Conservation (phyloP, 768 basidiomycete species). For the Lanmaoa pseudosensibilis region DNA sequence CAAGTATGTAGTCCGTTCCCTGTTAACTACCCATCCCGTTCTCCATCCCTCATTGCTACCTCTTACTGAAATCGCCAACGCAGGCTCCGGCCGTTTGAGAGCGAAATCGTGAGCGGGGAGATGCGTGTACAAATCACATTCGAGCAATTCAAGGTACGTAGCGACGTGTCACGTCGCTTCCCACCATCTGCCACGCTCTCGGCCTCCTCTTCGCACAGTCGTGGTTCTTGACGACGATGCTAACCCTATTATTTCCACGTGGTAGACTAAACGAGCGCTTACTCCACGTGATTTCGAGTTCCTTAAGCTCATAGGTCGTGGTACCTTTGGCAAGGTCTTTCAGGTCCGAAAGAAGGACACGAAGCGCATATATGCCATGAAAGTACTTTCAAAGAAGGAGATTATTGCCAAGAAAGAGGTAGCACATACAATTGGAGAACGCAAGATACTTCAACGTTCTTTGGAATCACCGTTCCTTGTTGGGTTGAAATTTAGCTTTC, state of each 20-base stretch:
- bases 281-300: slow-evolving; percentile 98
- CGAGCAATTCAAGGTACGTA: slow-evolving; percentile 78
- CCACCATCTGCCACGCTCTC: slow-evolving; percentile 26
- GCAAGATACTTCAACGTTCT: slow-evolving; percentile 95
- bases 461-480: slow-evolving; percentile 96
- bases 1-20: slow-evolving; percentile 59
- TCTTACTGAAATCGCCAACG: slow-evolving; percentile 14
- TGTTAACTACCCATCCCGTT: slow-evolving; percentile 14
- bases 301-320: slow-evolving; percentile 96
- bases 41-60: background rate
- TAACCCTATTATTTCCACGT: slow-evolving; percentile 19
- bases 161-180: slow-evolving; percentile 18
- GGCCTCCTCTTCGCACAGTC: slow-evolving; percentile 25
- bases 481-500: slow-evolving; percentile 97
- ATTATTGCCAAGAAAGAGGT: slow-evolving; percentile 99
- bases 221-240: slow-evolving; percentile 21
- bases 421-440: slow-evolving; percentile 98
- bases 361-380: slow-evolving; percentile 99
- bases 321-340: slow-evolving; percentile 98
- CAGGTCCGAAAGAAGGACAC: slow-evolving; percentile 99
- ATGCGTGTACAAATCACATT: slow-evolving; percentile 94
- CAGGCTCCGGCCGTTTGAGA: slow-evolving; percentile 74
- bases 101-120: slow-evolving; percentile 86
- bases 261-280: slow-evolving; percentile 78
- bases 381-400: slow-evolving; percentile 97